These are phyloP conservation scores for Pleurotus platypus DNA, from an alignment of 768 basidiomycete species.

Conservation along the genomic window DNA sequence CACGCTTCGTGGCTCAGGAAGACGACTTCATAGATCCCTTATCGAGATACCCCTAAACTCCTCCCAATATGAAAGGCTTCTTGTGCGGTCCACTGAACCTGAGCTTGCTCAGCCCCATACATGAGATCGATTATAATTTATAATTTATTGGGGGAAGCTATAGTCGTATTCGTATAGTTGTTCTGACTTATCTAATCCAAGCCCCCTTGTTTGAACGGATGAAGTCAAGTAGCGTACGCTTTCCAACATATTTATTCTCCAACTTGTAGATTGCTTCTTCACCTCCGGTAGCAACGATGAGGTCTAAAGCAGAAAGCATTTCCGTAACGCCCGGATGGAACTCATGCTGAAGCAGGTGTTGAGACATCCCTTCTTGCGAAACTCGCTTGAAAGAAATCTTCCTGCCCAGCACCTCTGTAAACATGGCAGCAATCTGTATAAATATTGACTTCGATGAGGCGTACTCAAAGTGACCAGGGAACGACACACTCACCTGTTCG, in stretches of 20 bases:
- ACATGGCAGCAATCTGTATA: constrained; percentile 20
- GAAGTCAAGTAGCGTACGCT: constrained; percentile 17
- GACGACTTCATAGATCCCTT: no score
- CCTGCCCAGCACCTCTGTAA: constrained; percentile 23
- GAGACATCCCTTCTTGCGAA: constrained; percentile 14
- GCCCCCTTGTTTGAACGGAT: constrained; percentile 17
- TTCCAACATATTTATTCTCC: constrained; percentile 21
- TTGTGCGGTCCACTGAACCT: no score
- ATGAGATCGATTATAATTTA: no score
- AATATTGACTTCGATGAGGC: no score
- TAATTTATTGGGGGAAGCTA: no score
- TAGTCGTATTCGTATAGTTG: background rate
- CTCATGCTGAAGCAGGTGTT: constrained; percentile 15
- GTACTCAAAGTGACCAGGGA: no score
- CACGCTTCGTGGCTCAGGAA: no score
- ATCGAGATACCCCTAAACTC: no score
- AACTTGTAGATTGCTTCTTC: constrained; percentile 19
- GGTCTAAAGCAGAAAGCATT: constrained; percentile 15
- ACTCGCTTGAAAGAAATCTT: constrained; percentile 23
- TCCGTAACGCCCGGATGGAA: constrained; percentile 15
- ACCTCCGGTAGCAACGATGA: constrained; percentile 13
- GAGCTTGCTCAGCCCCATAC: no score
- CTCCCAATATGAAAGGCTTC: no score
- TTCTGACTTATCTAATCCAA: constrained; percentile 10
- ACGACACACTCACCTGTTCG: constrained; percentile 21